Evolutionary conservation across 2,329 filamentous ascomycete genomes (phyloP).

Genomic region (Colletotrichum cuscutae): DNA sequence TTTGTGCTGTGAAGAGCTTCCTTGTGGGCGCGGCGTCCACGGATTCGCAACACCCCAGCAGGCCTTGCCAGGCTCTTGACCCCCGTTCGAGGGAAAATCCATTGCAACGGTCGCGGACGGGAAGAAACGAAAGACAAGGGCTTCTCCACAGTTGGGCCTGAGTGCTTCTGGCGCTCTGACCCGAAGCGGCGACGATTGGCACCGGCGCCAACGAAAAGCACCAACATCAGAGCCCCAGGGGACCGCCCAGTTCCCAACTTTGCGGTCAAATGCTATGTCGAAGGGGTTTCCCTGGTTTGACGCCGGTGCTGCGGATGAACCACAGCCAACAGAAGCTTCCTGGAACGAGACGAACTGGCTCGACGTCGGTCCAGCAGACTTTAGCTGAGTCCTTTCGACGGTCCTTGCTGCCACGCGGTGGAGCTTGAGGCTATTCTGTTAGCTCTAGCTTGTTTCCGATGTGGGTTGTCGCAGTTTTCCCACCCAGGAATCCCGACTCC

Average conservation of each 20-base stretch:
- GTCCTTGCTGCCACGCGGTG: constrained; percentile 28
- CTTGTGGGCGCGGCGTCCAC: not conserved
- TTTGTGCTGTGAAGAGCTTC: not conserved
- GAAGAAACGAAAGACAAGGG: constrained; percentile 35
- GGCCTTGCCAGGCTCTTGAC: not conserved
- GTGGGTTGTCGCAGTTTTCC: not conserved
- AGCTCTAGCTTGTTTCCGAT: not conserved
- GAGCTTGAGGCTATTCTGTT: constrained; percentile 16
- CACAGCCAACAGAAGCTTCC: constrained; percentile 18
- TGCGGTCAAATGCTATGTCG: constrained; percentile 21
- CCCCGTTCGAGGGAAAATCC: constrained; percentile 6
- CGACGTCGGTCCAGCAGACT: constrained; percentile 10
- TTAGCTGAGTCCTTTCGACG: constrained; percentile 16
- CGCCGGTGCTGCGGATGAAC: constrained; percentile 9
- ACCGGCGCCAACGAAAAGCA: constrained; percentile 25
- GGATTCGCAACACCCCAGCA: not conserved
- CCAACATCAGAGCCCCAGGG: constrained; percentile 6
- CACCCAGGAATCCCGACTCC: not conserved
- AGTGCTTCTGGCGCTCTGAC: constrained; percentile 43
- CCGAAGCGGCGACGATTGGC: constrained; percentile 32
- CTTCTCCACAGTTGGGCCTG: constrained; percentile 50
- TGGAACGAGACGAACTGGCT: not conserved
- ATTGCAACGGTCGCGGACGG: constrained; percentile 33
- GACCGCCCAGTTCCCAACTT: constrained; percentile 14
- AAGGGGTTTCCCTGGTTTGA: constrained; percentile 14